Conservation (phyloP, 352 stramenopile species). For the Globisporangium apiculatum region DNA sequence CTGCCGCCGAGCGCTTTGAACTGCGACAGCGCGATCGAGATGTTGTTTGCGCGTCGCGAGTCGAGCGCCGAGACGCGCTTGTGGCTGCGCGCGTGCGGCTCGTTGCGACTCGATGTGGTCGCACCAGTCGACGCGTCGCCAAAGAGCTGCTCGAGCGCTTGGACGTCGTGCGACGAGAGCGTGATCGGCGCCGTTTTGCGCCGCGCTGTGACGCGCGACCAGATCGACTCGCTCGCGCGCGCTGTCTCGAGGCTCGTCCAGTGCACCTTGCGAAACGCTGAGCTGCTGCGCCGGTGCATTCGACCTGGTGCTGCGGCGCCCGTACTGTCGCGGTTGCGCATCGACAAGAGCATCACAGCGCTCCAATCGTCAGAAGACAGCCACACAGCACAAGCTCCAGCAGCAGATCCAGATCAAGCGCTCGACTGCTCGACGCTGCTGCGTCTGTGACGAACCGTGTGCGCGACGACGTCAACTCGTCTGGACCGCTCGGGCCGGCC, state of each 20-base stretch:
- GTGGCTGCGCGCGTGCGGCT: neutral
- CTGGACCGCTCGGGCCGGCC: conserved; percentile 29
- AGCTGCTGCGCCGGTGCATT: conserved; percentile 29
- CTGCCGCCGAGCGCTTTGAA: conserved; percentile 54
- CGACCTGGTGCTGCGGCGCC: neutral
- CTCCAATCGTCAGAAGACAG: neutral
- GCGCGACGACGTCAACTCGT: neutral
- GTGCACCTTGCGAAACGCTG: conserved; percentile 69
- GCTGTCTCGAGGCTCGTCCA: conserved; percentile 67
- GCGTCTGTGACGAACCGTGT: neutral
- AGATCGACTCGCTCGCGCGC: conserved; percentile 60
- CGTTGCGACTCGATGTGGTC: neutral
- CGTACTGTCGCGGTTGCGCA: conserved; percentile 3
- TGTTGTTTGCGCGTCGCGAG: conserved; percentile 72
- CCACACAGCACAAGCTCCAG: neutral
- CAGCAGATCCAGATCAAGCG: neutral
- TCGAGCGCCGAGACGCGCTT: conserved; percentile 36
- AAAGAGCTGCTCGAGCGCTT: conserved; percentile 55
- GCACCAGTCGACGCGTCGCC: conserved; percentile 16
- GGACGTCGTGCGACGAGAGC: conserved; percentile 61
- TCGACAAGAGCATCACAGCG: neutral
- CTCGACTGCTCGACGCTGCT: no score
- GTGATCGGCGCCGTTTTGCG: conserved; percentile 63
- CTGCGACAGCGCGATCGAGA: conserved; percentile 71
- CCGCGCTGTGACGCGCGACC: conserved; percentile 52